These are phyloP conservation scores for Setaria italica DNA, from an alignment of 202 grass and related monocot genomes.

Conservation along the genomic window DNA sequence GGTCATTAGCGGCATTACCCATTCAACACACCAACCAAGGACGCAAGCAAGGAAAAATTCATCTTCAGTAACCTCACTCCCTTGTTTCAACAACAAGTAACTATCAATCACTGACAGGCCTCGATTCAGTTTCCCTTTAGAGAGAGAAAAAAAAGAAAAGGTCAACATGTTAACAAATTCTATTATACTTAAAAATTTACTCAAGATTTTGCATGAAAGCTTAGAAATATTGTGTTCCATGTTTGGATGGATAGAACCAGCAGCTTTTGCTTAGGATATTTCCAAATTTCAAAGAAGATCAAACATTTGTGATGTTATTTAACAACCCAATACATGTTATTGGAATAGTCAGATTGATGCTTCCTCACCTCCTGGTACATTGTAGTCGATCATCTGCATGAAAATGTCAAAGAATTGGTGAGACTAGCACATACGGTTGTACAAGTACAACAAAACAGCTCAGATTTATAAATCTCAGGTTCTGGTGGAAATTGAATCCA, in stretches of 20 bases:
- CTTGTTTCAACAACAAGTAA: slow-evolving; percentile 63
- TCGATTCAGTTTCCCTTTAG: slow-evolving; percentile 66
- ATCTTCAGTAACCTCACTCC: slow-evolving; percentile 57
- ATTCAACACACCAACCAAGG: slow-evolving; percentile 73
- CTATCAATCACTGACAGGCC: slow-evolving; percentile 65
- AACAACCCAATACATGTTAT: neutral
- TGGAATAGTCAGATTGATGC: neutral
- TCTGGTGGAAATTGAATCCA: neutral
- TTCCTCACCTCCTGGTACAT: slow-evolving; percentile 60
- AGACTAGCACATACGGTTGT: neutral
- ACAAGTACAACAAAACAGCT: neutral
- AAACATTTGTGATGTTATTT: neutral
- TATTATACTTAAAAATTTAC: neutral
- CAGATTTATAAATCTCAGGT: neutral
- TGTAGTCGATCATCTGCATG: slow-evolving; percentile 72
- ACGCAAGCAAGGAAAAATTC: slow-evolving; percentile 68
- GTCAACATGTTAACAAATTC: neutral
- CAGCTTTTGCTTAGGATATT: neutral
- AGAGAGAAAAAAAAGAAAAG: neutral
- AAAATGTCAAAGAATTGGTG: neutral
- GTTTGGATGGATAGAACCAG: neutral
- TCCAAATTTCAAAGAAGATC: neutral
- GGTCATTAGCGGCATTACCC: slow-evolving; percentile 45
- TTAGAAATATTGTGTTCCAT: neutral
- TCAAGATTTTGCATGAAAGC: neutral